Evolutionary conservation across 176 grass and related monocot species (phyloP).

Genomic region (Urochloa ruziziensis): DNA sequence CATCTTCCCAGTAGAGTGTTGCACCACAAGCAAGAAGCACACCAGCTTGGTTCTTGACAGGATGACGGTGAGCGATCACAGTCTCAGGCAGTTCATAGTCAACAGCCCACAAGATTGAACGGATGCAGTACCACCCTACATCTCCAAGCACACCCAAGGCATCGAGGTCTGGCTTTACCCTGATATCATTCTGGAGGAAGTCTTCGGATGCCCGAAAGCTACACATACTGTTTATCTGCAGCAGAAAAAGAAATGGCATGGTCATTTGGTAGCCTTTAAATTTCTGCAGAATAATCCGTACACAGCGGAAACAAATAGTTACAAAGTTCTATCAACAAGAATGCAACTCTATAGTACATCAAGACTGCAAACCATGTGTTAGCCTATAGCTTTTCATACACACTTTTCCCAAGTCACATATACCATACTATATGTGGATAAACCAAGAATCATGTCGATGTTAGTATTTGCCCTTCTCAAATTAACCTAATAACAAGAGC

Average conservation of each 20-base stretch:
- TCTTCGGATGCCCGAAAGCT: slow-evolving; percentile 43
- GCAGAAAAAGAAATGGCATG: neutral
- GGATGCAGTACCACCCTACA: slow-evolving; percentile 76
- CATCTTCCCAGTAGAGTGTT: slow-evolving; percentile 52
- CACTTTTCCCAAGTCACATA: neutral
- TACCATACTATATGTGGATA: neutral
- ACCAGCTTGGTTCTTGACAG: slow-evolving; percentile 56
- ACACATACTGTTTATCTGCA: slow-evolving; percentile 62
- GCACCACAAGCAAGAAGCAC: slow-evolving; percentile 62
- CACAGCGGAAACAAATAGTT: too few relatives aligned
- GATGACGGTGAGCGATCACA: slow-evolving; percentile 20
- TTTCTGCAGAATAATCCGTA: too few relatives aligned
- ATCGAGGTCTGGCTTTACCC: slow-evolving; percentile 84
- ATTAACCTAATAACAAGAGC: neutral
- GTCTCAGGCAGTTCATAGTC: slow-evolving; percentile 59
- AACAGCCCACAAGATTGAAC: slow-evolving; percentile 64
- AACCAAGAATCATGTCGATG: slow-evolving; percentile 1
- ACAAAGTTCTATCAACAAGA: too few relatives aligned
- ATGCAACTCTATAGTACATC: neutral
- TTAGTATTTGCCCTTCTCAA: neutral
- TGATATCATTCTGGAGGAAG: slow-evolving; percentile 81
- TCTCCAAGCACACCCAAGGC: slow-evolving; percentile 69
- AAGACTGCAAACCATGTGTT: neutral
- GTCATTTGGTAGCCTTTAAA: neutral
- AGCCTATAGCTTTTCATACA: neutral